Base-by-base conservation (phyloP, 83 land plant species). In the Diphasiastrum complanatum region DNA sequence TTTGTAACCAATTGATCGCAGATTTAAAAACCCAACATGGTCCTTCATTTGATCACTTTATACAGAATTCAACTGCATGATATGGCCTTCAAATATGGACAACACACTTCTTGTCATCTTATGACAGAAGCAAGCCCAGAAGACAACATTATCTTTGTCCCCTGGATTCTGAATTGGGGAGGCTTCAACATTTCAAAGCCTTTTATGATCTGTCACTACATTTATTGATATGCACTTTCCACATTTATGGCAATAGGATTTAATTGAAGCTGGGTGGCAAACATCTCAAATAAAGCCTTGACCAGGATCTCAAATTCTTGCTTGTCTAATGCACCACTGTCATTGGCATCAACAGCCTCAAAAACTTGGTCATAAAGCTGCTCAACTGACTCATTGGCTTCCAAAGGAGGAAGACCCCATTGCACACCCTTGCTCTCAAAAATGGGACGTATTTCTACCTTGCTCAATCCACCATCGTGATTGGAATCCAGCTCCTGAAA, bases 351-450 rank as follows among this genome's bases (percentile, higher is more conserved):
- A 45, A 75, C 47, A 35, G 33, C 78, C 49, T 73, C 47, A 73
- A 84, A 84, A 29, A 84, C 65, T 24, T 73, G 67, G 53, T 81
- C 76, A 61, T 79, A 87, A 3, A 87, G 75, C 48, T 81, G 68
- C 19, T 5, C 25, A 22, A 70, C 74, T 19, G 85, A 59, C 30
- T 84, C 92, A 64, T 70, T 69, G 16, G 77, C 72, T 28, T 79
- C 77, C 24, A 35, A 20, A 5, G 86, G 74, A 52, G 89, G 85
- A 52, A 84, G 66, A 35, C 89, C 93, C 74, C 84, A 70, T 28
- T 68, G 76, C 45, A 60, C 29, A 38, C 85, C 81, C 22, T 77
- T 47, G 24, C 53, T 68, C 62, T 79, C 83, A 45, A 87, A 77
- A 18, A 74, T 60, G 6, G 52, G 41, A 32, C 71, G 61, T 8